Evolutionary conservation across 306 rosid species (phyloP).

Genomic region (Senna tora): DNA sequence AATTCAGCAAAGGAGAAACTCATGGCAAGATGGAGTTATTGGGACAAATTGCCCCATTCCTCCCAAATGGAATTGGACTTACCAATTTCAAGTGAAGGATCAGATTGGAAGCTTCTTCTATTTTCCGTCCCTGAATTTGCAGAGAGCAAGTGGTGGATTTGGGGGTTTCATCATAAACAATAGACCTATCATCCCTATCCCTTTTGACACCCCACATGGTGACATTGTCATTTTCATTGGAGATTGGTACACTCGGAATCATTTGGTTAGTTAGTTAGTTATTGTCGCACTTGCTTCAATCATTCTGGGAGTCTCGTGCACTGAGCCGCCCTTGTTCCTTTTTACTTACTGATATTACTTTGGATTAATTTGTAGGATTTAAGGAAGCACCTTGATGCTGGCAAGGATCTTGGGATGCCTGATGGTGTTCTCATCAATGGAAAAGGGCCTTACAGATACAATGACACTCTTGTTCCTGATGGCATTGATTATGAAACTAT

Average conservation of each 20-base stretch:
- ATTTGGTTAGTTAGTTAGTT: slow-evolving; percentile 96
- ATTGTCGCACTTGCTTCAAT: no score
- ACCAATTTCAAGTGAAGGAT: slow-evolving; percentile 92
- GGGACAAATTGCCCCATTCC: slow-evolving; percentile 98
- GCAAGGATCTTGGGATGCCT: slow-evolving; percentile 93
- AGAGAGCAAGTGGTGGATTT: slow-evolving; percentile 95
- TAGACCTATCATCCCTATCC: slow-evolving; percentile 69
- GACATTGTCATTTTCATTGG: slow-evolving; percentile 77
- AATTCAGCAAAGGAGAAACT: slow-evolving; percentile 81
- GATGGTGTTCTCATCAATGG: slow-evolving; percentile 98
- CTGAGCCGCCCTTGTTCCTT: no score
- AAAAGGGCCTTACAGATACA: slow-evolving; percentile 89
- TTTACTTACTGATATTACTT: slow-evolving; percentile 28
- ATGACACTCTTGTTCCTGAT: slow-evolving; percentile 80
- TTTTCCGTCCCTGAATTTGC: slow-evolving; percentile 85
- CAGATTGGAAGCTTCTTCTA: slow-evolving; percentile 96
- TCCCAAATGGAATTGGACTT: slow-evolving; percentile 99
- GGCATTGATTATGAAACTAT: slow-evolving; percentile 75
- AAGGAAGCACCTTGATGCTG: slow-evolving; percentile 80
- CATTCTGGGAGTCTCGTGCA: no score
- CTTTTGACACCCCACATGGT: slow-evolving; percentile 80
- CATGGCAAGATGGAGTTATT: slow-evolving; percentile 94
- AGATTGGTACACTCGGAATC: slow-evolving; percentile 89
- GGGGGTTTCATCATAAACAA: slow-evolving; percentile 80
- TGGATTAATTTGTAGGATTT: slow-evolving; percentile 60